phyloP scores from a whole-genome alignment of 2,329 filamentous ascomycete species.

The Atkinsonella hypoxylon region DNA sequence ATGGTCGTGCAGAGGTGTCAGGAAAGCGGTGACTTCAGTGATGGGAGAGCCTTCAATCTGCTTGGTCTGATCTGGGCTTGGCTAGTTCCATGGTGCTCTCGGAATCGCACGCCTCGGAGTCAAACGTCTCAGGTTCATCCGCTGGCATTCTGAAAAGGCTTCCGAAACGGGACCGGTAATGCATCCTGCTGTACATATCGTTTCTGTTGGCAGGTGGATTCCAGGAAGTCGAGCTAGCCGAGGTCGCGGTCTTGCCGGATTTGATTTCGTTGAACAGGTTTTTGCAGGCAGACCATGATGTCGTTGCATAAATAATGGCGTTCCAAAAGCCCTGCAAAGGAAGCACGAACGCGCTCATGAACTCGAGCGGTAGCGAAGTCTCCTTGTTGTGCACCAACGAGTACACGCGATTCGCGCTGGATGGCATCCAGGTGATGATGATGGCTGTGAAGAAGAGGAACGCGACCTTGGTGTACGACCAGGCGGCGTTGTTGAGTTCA shows the following conservation, averaged over 20 bases:
- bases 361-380: constrained; percentile 48
- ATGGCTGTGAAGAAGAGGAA: constrained; percentile 61
- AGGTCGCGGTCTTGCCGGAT: too few species aligned
- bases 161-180: not conserved
- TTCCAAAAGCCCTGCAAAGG: constrained; percentile 83
- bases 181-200: not conserved
- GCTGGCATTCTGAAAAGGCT: constrained; percentile 20
- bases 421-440: constrained; percentile 65
- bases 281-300: constrained; percentile 53
- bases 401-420: constrained; percentile 66
- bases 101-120: constrained; percentile 28
- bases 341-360: constrained; percentile 61
- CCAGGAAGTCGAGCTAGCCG: too few species aligned
- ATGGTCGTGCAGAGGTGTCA: too few species aligned
- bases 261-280: constrained; percentile 20
- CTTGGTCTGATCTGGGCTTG: constrained; percentile 23
- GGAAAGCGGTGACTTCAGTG: too few species aligned
- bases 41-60: constrained; percentile 14
- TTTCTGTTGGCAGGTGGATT: constrained; percentile 18
- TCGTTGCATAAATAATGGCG: constrained; percentile 60
- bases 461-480: constrained; percentile 59
- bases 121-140: constrained; percentile 8
- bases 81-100: constrained; percentile 42
- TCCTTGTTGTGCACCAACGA: constrained; percentile 45
- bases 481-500: constrained; percentile 50